A percentile compares a stretch with the other conserved stretches of the same genome.
Evolutionary conservation across 1,284 basidiomycete genomes (phyloP).

Genomic region (Inonotus hispidus): DNA sequence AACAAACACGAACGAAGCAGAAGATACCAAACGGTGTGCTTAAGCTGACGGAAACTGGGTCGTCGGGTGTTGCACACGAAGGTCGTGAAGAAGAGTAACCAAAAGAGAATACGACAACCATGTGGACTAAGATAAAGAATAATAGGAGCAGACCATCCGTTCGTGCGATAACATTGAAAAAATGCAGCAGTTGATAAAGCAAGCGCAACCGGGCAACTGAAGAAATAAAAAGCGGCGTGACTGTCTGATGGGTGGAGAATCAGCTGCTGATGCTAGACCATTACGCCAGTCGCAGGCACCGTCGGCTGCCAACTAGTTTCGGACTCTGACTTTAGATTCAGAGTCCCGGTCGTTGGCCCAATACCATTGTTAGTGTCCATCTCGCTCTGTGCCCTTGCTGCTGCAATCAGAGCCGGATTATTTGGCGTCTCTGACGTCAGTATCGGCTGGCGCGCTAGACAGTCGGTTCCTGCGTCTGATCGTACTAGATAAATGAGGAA

Average conservation of each 20-base stretch:
- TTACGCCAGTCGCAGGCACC: slow-evolving; percentile 4
- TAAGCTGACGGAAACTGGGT: not conserved
- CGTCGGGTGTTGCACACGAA: not conserved
- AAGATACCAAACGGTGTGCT: not conserved
- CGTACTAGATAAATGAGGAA: slow-evolving; percentile 34
- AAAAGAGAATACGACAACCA: not conserved
- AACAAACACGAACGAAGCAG: not conserved
- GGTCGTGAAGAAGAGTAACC: not conserved
- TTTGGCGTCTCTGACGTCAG: slow-evolving; percentile 15
- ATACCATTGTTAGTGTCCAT: not conserved
- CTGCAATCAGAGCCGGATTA: slow-evolving; percentile 1
- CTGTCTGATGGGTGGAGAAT: too few species aligned
- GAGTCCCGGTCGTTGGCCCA: not conserved
- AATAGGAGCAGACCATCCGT: not conserved
- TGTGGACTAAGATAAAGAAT: not conserved
- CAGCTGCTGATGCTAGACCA: slow-evolving; percentile 10
- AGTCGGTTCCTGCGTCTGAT: slow-evolving; percentile 53
- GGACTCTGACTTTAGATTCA: slow-evolving; percentile 5
- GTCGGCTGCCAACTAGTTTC: slow-evolving; percentile 10
- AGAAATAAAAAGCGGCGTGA: too few species aligned
- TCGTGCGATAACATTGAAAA: not conserved
- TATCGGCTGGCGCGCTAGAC: slow-evolving; percentile 27
- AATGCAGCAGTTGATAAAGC: not conserved
- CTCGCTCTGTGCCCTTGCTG: not conserved
- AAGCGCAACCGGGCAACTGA: not conserved